Conservation (phyloP, 1,139 yeast genomes). For the Yamadazyma blattariae region DNA sequence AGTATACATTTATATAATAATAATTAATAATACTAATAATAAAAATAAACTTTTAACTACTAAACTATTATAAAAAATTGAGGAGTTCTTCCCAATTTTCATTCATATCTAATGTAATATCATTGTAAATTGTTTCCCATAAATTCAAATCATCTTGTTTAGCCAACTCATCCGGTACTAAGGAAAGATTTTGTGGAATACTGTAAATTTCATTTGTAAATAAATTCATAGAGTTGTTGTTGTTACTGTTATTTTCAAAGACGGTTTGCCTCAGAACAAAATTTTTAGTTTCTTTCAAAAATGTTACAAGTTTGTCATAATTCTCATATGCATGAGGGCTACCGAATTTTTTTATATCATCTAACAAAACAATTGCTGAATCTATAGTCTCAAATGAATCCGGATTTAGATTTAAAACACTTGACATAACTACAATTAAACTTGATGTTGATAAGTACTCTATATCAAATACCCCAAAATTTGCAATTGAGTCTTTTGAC, state of each 20-base stretch:
- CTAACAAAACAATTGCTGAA: constrained; percentile 3
- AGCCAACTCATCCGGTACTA: background rate
- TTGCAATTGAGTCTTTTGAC: constrained; percentile 4
- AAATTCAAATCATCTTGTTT: constrained; percentile 3
- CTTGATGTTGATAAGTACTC: constrained; percentile 6
- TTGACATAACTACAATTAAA: constrained; percentile 4
- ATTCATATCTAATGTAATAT: constrained; percentile 5
- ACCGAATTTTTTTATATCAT: constrained; percentile 4
- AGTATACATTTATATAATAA: too few relatives aligned
- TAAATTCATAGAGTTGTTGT: too few relatives aligned
- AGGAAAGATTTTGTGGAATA: constrained; percentile 1
- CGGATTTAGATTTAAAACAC: constrained; percentile 3
- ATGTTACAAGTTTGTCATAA: constrained; percentile 2
- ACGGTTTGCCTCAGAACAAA: constrained; percentile 3
- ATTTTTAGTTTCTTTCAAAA: constrained; percentile 1
- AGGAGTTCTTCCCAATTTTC: constrained; percentile 7
- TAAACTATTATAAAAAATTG: background rate
- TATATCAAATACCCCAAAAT: constrained; percentile 4
- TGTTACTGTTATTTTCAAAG: too few relatives aligned
- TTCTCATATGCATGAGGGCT: constrained; percentile 4
- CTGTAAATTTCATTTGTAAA: constrained; percentile 4
- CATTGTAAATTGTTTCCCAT: constrained; percentile 5
- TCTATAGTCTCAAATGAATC: constrained; percentile 4
- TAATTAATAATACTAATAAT: too few relatives aligned
- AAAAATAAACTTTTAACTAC: too few relatives aligned